These are phyloP conservation scores for Penicillium sp. DNA, from an alignment of 2,329 filamentous ascomycete genomes.

Conservation along the genomic window DNA sequence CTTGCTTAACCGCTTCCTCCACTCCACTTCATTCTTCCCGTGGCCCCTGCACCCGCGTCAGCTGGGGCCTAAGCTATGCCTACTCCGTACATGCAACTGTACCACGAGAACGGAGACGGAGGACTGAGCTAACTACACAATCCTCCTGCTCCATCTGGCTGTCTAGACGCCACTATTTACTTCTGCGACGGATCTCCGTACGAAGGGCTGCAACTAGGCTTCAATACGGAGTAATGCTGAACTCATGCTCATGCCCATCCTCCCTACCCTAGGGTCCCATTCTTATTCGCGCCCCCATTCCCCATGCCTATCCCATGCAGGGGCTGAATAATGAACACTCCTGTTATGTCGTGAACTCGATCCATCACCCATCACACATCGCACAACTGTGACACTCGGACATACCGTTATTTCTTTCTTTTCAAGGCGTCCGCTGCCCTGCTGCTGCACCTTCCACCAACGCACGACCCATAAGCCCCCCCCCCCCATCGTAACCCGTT, in stretches of 20 bases:
- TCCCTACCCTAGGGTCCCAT: background rate
- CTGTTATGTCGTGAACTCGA: background rate
- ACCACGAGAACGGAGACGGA: background rate
- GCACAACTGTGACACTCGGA: conserved; percentile 24
- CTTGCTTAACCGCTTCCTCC: conserved; percentile 1
- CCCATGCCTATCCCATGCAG: conserved; percentile 19
- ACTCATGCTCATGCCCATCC: background rate
- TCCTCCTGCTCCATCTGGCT: background rate
- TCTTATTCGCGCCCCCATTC: background rate
- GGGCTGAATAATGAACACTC: conserved; percentile 27
- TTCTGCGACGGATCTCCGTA: background rate
- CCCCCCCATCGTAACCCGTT: conserved; percentile 4
- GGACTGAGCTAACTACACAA: background rate
- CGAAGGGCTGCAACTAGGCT: background rate
- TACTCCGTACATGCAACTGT: conserved; percentile 9
- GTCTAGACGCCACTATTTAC: background rate
- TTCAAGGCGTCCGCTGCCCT: background rate
- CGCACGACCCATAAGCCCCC: conserved; percentile 16
- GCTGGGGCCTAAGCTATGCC: conserved; percentile 14
- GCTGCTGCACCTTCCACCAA: background rate
- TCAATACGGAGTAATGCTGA: background rate
- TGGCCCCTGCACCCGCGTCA: conserved; percentile 18
- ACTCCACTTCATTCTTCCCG: conserved; percentile 3
- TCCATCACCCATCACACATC: background rate
- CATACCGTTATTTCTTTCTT: conserved; percentile 3